These are phyloP conservation scores for Boletus rubescentipes DNA, from an alignment of 768 basidiomycete species.

Conservation along the genomic window DNA sequence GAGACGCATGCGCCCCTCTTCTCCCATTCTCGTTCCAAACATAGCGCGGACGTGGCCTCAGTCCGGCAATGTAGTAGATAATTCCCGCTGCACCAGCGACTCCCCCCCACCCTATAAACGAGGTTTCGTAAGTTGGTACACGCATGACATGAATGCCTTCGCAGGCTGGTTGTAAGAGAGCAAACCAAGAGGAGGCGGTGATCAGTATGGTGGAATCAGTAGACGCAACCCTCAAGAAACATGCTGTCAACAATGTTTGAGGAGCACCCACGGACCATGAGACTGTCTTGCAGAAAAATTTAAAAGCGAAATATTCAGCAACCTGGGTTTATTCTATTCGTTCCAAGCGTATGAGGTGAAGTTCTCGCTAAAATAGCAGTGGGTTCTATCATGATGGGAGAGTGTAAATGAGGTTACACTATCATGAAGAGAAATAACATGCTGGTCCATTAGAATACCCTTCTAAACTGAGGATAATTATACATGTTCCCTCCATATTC, in stretches of 20 bases:
- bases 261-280: not conserved
- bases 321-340: not conserved
- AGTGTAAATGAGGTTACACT: not conserved
- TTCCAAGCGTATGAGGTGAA: not conserved
- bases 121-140: too few relatives aligned
- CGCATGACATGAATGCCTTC: too few relatives aligned
- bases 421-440: not conserved
- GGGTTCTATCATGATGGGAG: not conserved
- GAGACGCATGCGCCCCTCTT: too few relatives aligned
- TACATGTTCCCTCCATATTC: not conserved
- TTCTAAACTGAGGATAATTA: not conserved
- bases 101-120: too few relatives aligned
- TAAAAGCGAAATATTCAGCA: not conserved
- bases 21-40: too few relatives aligned
- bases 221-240: slow-evolving; percentile 35
- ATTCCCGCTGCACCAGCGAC: too few relatives aligned
- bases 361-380: not conserved
- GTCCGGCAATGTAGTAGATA: too few relatives aligned
- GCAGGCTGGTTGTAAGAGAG: too few relatives aligned
- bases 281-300: not conserved
- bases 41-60: too few relatives aligned
- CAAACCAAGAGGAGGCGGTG: too few relatives aligned
- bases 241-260: not conserved
- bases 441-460: not conserved
- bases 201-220: slow-evolving; percentile 48